A percentile compares a stretch with the other conserved stretches of the same genome.
These are phyloP conservation scores for Podaxis sp. DNA, from an alignment of 768 basidiomycete genomes.

Conservation along the genomic window DNA sequence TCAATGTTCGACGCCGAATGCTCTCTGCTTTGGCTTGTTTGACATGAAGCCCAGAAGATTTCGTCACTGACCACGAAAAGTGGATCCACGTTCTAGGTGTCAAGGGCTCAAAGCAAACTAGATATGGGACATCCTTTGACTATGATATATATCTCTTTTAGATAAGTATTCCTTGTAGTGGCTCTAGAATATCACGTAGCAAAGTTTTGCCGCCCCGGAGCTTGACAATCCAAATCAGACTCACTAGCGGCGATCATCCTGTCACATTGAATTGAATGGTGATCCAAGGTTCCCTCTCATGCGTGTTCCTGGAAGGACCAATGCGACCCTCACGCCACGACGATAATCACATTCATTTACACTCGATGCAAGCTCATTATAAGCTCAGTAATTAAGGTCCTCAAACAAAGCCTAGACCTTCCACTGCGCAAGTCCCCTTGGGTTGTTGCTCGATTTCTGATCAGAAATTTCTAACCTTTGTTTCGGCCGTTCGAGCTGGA, in stretches of 20 bases:
- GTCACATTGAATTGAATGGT: background rate
- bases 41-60: background rate
- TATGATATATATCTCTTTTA: background rate
- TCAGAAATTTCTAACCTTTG: background rate
- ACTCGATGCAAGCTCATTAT: background rate
- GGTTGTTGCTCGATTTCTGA: background rate
- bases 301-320: background rate
- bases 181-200: background rate
- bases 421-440: background rate
- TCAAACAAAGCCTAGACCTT: background rate
- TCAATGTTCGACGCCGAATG: background rate
- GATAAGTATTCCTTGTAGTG: background rate
- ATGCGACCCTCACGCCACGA: background rate
- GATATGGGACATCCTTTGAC: background rate
- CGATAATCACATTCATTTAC: background rate
- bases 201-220: background rate
- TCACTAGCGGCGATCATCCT: background rate
- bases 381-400: background rate
- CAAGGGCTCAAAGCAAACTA: background rate
- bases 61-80: background rate
- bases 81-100: background rate
- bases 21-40: background rate
- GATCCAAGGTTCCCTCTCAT: background rate
- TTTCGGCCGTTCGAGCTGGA: background rate
- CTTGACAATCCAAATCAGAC: background rate